Evolutionary conservation across 202 grass and related monocot species (phyloP).

Genomic region (Dendrocalamus latiflorus): DNA sequence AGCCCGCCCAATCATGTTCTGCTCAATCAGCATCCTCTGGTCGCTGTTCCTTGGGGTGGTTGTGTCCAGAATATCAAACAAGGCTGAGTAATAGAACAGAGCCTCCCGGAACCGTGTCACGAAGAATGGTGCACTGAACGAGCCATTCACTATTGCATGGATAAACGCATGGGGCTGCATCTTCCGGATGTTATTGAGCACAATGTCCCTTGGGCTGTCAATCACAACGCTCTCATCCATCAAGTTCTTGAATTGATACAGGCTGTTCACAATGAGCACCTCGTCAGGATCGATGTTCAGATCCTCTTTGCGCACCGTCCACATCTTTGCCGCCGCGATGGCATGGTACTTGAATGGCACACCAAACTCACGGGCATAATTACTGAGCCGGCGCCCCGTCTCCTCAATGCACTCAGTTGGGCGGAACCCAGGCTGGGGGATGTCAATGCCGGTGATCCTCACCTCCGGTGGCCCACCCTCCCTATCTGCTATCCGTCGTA

Average conservation of each 20-base stretch:
- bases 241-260: conserved; percentile 56
- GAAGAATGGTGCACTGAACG: conserved; percentile 83
- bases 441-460: too few species aligned
- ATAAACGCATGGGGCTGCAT: conserved; percentile 63
- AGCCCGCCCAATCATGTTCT: conserved; percentile 62
- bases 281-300: conserved; percentile 63
- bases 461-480: too few species aligned
- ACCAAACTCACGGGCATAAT: too few species aligned
- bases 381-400: too few species aligned
- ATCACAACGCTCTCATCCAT: conserved; percentile 76
- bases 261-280: conserved; percentile 63
- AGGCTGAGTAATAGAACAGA: too few species aligned
- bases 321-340: conserved; percentile 61
- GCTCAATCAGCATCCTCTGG: conserved; percentile 67
- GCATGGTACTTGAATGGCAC: too few species aligned
- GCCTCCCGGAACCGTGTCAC: too few species aligned
- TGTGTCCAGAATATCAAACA: too few species aligned
- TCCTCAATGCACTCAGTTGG: too few species aligned
- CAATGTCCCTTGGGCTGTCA: conserved; percentile 71
- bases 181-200: conserved; percentile 63
- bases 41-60: too few species aligned
- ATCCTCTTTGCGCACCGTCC: conserved; percentile 48
- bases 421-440: too few species aligned
- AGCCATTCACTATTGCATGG: conserved; percentile 72
- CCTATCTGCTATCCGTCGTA: conserved; percentile 47